Percentiles rank a stretch among this genome's conserved stretches.
phyloP scores from a whole-genome alignment of 2,329 filamentous ascomycete species.

The Parastagonospora avenae region DNA sequence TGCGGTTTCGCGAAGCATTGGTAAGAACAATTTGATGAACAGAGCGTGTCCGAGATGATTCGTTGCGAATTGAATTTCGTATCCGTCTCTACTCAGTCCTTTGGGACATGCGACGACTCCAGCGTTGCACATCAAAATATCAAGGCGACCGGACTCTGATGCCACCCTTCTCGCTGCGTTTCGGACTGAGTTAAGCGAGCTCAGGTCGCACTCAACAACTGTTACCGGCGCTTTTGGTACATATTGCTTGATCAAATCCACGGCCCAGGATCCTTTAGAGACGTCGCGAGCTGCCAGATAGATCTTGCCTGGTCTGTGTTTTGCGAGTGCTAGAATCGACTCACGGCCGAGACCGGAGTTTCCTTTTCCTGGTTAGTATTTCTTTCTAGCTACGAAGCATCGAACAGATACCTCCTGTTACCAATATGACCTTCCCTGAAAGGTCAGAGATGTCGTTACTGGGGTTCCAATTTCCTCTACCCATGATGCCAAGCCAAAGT shows the following conservation, averaged over 20 bases:
- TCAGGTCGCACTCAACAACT: neutral
- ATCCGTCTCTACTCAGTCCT: slow-evolving; percentile 49
- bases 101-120: slow-evolving; percentile 45
- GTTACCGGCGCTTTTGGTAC: slow-evolving; percentile 22
- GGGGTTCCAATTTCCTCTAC: neutral
- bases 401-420: slow-evolving; percentile 13
- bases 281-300: slow-evolving; percentile 47
- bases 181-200: neutral
- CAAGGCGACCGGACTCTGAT: slow-evolving; percentile 32
- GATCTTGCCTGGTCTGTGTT: slow-evolving; percentile 47
- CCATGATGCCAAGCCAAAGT: too few species aligned
- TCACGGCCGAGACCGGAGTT: slow-evolving; percentile 50
- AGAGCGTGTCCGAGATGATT: slow-evolving; percentile 56
- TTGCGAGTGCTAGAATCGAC: slow-evolving; percentile 44
- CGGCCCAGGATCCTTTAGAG: neutral
- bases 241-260: slow-evolving; percentile 1
- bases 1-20: slow-evolving; percentile 48
- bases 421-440: slow-evolving; percentile 10
- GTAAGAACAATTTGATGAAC: slow-evolving; percentile 50
- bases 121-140: slow-evolving; percentile 52
- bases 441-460: slow-evolving; percentile 12
- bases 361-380: neutral
- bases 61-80: slow-evolving; percentile 55
- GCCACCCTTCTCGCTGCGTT: neutral
- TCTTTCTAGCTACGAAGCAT: too few species aligned